Evolutionary conservation across 495 filamentous ascomycete species (phyloP).

Genomic region (Daldinia bambusicola): DNA sequence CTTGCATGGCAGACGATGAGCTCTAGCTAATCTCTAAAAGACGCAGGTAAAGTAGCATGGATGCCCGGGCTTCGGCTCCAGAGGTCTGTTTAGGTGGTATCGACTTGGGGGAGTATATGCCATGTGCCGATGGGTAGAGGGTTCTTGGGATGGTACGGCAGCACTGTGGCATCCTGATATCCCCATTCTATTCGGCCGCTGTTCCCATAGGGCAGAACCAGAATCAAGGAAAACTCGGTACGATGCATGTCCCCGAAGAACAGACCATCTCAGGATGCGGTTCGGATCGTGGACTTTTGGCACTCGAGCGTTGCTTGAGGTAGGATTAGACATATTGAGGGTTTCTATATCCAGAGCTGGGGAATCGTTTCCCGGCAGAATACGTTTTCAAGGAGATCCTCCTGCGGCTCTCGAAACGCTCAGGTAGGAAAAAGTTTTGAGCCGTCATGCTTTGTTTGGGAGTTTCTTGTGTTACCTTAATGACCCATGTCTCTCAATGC

Average conservation of each 20-base stretch:
- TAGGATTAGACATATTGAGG: conserved; percentile 25
- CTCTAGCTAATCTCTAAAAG: conserved; percentile 12
- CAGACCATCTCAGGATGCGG: conserved; percentile 14
- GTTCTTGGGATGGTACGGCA: conserved; percentile 25
- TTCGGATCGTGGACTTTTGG: conserved; percentile 30
- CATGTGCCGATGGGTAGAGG: conserved; percentile 32
- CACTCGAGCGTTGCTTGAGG: conserved; percentile 17
- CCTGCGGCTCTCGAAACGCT: conserved; percentile 40
- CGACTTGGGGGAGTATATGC: conserved; percentile 24
- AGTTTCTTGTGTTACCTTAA: conserved; percentile 20
- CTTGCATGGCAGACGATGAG: conserved; percentile 14
- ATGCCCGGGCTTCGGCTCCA: conserved; percentile 16
- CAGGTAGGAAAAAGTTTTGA: conserved; percentile 16
- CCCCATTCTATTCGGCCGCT: conserved; percentile 21
- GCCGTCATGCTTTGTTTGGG: conserved; percentile 17
- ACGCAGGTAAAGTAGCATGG: conserved; percentile 7
- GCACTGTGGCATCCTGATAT: conserved; percentile 24
- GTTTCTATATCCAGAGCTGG: conserved; percentile 37
- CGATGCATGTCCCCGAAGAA: conserved; percentile 38
- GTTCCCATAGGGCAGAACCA: conserved; percentile 38
- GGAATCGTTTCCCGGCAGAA: conserved; percentile 16
- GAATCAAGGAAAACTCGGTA: conserved; percentile 19
- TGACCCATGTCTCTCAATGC: conserved; percentile 35
- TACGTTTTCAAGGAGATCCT: conserved; percentile 36
- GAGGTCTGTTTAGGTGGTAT: conserved; percentile 6